Evolutionary conservation across 139 green algal species (phyloP).

Genomic region (Picochlorum sp.): DNA sequence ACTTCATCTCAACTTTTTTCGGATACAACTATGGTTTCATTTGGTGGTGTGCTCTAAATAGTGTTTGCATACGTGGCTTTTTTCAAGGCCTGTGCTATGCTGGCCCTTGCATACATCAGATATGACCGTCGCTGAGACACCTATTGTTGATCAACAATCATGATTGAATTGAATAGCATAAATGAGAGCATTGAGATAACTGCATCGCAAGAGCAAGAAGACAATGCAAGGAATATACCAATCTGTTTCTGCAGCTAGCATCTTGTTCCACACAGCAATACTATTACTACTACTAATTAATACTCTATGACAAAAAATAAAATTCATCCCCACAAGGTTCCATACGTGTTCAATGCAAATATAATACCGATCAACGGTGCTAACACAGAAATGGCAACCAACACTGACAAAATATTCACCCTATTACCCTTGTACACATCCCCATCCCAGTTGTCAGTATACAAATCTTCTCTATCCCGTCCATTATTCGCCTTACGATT

Average conservation of each 20-base stretch:
- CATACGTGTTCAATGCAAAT: conserved; percentile 56
- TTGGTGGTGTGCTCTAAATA: conserved; percentile 34
- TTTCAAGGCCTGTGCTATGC: conserved; percentile 19
- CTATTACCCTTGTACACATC: conserved; percentile 44
- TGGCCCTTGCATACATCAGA: conserved; percentile 45
- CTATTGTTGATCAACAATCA: no score
- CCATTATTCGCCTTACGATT: neutral
- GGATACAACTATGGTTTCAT: conserved; percentile 50
- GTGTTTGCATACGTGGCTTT: conserved; percentile 42
- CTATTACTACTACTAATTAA: no score
- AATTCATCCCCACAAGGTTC: conserved; percentile 48
- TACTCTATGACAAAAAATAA: no score
- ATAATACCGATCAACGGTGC: conserved; percentile 41
- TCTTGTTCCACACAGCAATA: no score
- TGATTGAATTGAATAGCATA: no score
- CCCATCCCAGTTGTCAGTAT: conserved; percentile 61
- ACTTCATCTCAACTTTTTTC: conserved; percentile 44
- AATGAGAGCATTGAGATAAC: no score
- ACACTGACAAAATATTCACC: conserved; percentile 41
- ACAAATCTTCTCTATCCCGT: conserved; percentile 47
- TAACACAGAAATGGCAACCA: conserved; percentile 36
- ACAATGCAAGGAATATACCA: no score
- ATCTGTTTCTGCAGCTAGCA: no score
- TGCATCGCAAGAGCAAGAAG: no score
- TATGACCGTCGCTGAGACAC: neutral